Evolutionary conservation across 306 rosid genomes (phyloP), one percentile per base, ranked within the genome.

Genomic region (Pachyrhizus erosus): DNA sequence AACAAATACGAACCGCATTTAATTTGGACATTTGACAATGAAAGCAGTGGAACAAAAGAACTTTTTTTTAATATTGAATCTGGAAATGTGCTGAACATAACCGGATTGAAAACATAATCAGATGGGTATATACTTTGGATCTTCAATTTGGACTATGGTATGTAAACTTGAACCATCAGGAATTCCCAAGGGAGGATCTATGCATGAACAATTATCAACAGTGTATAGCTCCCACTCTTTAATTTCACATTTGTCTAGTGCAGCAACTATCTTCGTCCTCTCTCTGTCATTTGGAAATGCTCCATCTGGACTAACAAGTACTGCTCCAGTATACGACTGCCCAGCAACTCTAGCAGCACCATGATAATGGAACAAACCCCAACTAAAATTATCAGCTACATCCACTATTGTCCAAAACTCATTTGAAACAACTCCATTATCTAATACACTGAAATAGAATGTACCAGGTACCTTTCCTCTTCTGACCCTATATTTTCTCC

Each of bases 331-430:
- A 61, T 94, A 92, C 9, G 95, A 92, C 86, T 94, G 98, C 40
- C 98, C 97, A 0, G 98, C 98, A 81, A 84, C 97, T 70, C 92
- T 70, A 84, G 98, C 98, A 81, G 97, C 97, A 0, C 98, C 98
- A 4, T 84, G 84, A 73, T 94, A 94, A 75, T 92, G 91, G 75
- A 94, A 94, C 92, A 94, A 89, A 12, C 91, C 97, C 98, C 98
- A 94, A 64, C 89, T 84, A 51, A 94, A 91, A 90, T 94, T 92
- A 73, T 90, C 87, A 4, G 90, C 81, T 12, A 88, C 95, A 58
- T 94, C 95, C 74, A 89, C 98, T 49, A 92, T 80, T 34, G 97
- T 94, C 98, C 98, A 94, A 80, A 84, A 90, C 91, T 94, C 98
- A 61, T 92, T 94, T 24, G 98, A 94, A 84, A 92, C 89, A 80